phyloP scores from a whole-genome alignment of 495 filamentous ascomycete genomes.

The Penicillium roqueforti region DNA sequence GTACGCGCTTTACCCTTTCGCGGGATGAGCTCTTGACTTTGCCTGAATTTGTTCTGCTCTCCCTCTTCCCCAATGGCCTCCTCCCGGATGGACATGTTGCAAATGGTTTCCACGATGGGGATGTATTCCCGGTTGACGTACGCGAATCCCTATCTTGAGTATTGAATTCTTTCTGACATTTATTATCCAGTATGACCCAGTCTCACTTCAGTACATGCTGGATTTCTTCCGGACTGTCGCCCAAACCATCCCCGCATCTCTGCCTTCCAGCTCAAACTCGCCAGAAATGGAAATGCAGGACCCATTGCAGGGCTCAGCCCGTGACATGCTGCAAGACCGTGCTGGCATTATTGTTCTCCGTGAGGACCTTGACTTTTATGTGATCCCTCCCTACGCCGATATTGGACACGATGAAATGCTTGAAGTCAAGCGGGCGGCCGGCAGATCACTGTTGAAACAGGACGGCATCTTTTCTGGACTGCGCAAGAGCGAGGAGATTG shows the following conservation, averaged over 20 bases:
- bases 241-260: constrained; percentile 78
- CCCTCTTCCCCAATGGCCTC: constrained; percentile 95
- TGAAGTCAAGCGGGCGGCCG: constrained; percentile 91
- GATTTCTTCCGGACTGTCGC: constrained; percentile 97
- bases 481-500: constrained; percentile 88
- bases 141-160: constrained; percentile 37
- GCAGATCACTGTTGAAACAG: constrained; percentile 77
- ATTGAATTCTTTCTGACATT: constrained; percentile 55
- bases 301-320: constrained; percentile 61
- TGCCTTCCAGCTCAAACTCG: constrained; percentile 56
- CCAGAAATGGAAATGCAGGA: constrained; percentile 64
- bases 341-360: constrained; percentile 96
- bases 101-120: constrained; percentile 86
- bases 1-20: constrained; percentile 87
- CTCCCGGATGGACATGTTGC: constrained; percentile 86
- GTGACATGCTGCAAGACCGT: constrained; percentile 77
- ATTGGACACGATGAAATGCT: constrained; percentile 91
- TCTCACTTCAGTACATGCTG: constrained; percentile 96
- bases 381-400: constrained; percentile 80
- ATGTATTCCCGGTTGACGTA: constrained; percentile 96
- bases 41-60: constrained; percentile 96
- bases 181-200: constrained; percentile 81
- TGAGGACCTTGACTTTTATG: constrained; percentile 97
- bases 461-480: constrained; percentile 95
- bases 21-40: constrained; percentile 92